Conservation (phyloP, 192 early-diverging fungal species). For the Coemansia aciculifera region DNA sequence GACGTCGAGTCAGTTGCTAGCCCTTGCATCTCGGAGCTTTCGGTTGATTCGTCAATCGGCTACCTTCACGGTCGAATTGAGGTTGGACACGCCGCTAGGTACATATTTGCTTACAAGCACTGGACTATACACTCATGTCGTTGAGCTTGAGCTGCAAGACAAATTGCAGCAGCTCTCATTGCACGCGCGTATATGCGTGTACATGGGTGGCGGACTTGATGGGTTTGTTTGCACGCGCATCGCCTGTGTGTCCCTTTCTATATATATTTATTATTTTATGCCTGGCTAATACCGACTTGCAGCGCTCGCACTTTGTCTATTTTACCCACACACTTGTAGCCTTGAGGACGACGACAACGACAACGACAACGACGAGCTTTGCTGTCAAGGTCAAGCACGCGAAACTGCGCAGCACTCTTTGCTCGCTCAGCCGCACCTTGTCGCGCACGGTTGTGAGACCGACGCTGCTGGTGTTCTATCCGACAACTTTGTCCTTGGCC, state of each 20-base stretch:
- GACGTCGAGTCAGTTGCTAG: constrained; percentile 24
- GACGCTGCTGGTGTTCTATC: neutral
- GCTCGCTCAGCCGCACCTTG: neutral
- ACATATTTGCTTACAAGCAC: constrained; percentile 6
- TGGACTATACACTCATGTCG: neutral
- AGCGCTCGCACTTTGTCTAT: neutral
- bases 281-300: neutral
- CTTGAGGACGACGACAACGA: constrained; percentile 14
- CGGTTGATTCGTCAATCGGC: constrained; percentile 54
- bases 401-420: neutral
- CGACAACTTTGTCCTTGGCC: neutral
- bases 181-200: neutral
- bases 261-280: constrained; percentile 6
- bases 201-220: neutral
- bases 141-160: neutral
- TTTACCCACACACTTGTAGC: neutral
- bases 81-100: constrained; percentile 36
- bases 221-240: neutral
- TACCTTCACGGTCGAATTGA: constrained; percentile 29
- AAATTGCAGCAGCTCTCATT: neutral
- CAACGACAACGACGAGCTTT: constrained; percentile 5
- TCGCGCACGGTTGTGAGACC: neutral
- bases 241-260: neutral
- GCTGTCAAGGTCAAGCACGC: neutral
- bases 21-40: constrained; percentile 51